Evolutionary conservation across 192 early-diverging fungal species (phyloP).

Genomic region (Backusella circina): DNA sequence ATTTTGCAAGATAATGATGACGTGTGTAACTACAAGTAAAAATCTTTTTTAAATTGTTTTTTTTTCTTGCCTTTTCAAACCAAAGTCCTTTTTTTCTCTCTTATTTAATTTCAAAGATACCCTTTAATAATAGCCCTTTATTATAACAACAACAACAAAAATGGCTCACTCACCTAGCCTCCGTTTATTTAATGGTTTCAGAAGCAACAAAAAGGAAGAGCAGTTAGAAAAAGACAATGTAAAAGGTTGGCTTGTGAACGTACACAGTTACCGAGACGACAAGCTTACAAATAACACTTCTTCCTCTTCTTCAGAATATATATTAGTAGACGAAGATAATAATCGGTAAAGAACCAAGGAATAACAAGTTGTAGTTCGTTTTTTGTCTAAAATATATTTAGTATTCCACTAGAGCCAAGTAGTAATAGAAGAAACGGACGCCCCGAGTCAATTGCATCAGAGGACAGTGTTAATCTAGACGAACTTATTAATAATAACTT

Average conservation of each 20-base stretch:
- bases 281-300: background rate
- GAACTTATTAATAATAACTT: constrained; percentile 31
- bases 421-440: background rate
- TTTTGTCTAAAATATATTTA: background rate
- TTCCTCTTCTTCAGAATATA: background rate
- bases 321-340: constrained; percentile 14
- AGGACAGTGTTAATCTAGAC: constrained; percentile 33
- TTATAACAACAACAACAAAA: background rate
- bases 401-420: constrained; percentile 13
- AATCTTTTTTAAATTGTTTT: background rate
- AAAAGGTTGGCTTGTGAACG: constrained; percentile 24
- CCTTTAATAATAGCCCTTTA: background rate
- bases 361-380: background rate
- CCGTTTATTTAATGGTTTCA: constrained; percentile 12
- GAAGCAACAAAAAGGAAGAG: background rate
- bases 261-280: constrained; percentile 21
- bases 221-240: constrained; percentile 6
- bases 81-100: background rate
- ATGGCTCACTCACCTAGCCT: constrained; percentile 11
- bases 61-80: background rate
- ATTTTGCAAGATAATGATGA: background rate
- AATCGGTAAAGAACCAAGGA: background rate
- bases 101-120: background rate
- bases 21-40: background rate
- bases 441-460: constrained; percentile 24